Evolutionary conservation across 495 filamentous ascomycete genomes (phyloP).

Genomic region (Hypoxylon fragiforme): DNA sequence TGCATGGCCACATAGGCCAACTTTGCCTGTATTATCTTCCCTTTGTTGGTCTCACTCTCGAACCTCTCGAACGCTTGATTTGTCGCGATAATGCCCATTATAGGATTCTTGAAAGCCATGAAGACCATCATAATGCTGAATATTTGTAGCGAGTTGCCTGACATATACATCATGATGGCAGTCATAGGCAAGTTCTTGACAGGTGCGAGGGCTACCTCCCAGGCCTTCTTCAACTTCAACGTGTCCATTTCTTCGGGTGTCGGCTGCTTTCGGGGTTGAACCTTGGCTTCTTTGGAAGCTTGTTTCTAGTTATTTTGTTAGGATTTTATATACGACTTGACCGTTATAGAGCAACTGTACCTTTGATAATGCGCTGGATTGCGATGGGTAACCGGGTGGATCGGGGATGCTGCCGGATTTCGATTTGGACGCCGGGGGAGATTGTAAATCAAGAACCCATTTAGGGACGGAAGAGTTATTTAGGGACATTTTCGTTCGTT

Average conservation of each 20-base stretch:
- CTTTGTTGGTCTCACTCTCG: slow-evolving; percentile 78
- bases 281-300: slow-evolving; percentile 47
- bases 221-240: slow-evolving; percentile 96
- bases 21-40: slow-evolving; percentile 77
- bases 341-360: slow-evolving; percentile 37
- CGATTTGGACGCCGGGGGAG: slow-evolving; percentile 58
- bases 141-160: slow-evolving; percentile 96
- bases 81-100: slow-evolving; percentile 78
- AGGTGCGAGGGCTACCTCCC: slow-evolving; percentile 94
- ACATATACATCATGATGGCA: slow-evolving; percentile 99
- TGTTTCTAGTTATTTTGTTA: slow-evolving; percentile 42
- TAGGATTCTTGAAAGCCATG: slow-evolving; percentile 96
- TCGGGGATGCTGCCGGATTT: slow-evolving; percentile 71
- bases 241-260: slow-evolving; percentile 84
- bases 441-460: slow-evolving; percentile 81
- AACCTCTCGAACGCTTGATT: slow-evolving; percentile 83
- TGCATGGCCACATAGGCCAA: slow-evolving; percentile 86
- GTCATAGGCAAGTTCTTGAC: slow-evolving; percentile 97
- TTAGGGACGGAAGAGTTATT: slow-evolving; percentile 51
- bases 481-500: slow-evolving; percentile 23
- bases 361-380: slow-evolving; percentile 55
- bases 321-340: not conserved
- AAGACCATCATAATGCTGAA: slow-evolving; percentile 99
- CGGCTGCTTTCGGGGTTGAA: slow-evolving; percentile 56
- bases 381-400: slow-evolving; percentile 80